phyloP scores from a whole-genome alignment of 225 moss, liverwort and hornwort genomes.

The Physcomitrium patens region DNA sequence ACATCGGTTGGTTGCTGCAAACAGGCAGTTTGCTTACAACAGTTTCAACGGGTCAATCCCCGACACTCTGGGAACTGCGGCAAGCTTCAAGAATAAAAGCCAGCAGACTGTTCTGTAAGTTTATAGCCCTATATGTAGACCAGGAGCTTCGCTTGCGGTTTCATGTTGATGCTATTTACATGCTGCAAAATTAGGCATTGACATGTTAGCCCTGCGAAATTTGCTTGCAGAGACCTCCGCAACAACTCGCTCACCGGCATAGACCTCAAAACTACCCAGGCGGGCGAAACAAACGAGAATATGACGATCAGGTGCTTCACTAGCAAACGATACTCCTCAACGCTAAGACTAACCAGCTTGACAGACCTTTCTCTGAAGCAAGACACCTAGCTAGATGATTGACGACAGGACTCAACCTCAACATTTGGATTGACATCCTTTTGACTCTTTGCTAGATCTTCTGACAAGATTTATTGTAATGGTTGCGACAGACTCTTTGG shows the following conservation, averaged over 20 bases:
- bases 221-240: constrained; percentile 52
- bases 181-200: background rate
- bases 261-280: background rate
- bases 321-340: background rate
- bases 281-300: constrained; percentile 34
- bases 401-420: too few species aligned
- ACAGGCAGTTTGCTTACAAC: constrained; percentile 49
- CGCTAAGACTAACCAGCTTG: background rate
- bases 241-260: constrained; percentile 50
- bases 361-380: background rate
- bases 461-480: constrained; percentile 10
- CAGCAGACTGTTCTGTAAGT: constrained; percentile 39
- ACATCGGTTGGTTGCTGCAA: constrained; percentile 6
- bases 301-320: constrained; percentile 40
- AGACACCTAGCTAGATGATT: background rate
- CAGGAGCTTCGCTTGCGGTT: too few species aligned
- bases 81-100: constrained; percentile 39
- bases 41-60: constrained; percentile 50
- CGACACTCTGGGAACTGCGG: constrained; percentile 39
- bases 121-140: too few species aligned
- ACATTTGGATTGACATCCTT: background rate
- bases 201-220: constrained; percentile 3
- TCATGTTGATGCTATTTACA: too few species aligned
- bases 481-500: constrained; percentile 45
- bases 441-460: background rate